These are phyloP conservation scores for Mycena chlorophos DNA, from an alignment of 768 basidiomycete genomes.

Conservation along the genomic window DNA sequence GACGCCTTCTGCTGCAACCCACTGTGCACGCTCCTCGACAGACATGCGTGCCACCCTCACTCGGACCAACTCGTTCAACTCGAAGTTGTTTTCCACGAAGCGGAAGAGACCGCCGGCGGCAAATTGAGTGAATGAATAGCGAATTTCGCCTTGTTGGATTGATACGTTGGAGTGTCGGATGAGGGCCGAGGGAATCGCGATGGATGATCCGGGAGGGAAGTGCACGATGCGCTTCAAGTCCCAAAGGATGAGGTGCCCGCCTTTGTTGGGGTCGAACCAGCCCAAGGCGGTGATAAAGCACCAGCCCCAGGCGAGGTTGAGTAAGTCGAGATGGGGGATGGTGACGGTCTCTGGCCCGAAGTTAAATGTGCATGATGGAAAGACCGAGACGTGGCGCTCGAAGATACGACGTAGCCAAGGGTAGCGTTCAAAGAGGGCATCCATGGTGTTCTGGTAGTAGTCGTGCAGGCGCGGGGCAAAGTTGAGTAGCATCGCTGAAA, in stretches of 20 bases:
- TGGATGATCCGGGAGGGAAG: conserved; percentile 24
- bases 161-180: conserved; percentile 27
- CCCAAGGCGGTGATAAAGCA: conserved; percentile 33
- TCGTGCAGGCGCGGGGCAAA: too few species aligned
- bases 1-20: too few species aligned
- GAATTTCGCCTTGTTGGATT: conserved; percentile 16
- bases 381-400: too few species aligned
- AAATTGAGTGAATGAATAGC: conserved; percentile 28
- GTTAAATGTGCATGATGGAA: conserved; percentile 18
- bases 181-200: conserved; percentile 30
- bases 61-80: too few species aligned
- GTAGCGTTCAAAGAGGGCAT: too few species aligned
- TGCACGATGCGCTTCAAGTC: conserved; percentile 26
- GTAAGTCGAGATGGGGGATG: conserved; percentile 26
- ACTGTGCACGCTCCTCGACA: too few species aligned
- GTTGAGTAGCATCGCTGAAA: too few species aligned
- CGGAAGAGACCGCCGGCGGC: conserved; percentile 27
- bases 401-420: too few species aligned
- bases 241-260: conserved; percentile 34
- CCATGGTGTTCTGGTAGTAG: too few species aligned
- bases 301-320: conserved; percentile 32
- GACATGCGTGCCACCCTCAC: too few species aligned
- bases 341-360: conserved; percentile 20
- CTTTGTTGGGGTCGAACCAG: conserved; percentile 24
- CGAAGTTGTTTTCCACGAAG: conserved; percentile 27